Conservation (phyloP, 176 grass and related monocot species). For the Poa pratensis region DNA sequence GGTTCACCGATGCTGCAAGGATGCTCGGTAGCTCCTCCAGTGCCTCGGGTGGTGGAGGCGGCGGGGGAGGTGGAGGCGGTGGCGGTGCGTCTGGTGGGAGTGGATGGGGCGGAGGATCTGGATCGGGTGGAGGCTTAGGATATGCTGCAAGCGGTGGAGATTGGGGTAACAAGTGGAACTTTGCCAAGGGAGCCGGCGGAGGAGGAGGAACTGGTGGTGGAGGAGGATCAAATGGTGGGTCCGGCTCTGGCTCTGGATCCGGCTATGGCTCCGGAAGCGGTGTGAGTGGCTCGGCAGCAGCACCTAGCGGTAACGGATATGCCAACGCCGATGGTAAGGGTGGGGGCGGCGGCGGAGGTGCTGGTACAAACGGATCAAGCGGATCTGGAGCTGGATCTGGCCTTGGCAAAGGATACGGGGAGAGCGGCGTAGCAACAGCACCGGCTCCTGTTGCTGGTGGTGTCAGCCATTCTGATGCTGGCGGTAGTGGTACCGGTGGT, state of each 20-base stretch:
- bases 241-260: constrained; percentile 28
- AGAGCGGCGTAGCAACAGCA: constrained; percentile 20
- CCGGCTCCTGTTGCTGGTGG: neutral
- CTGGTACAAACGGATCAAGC: constrained; percentile 29
- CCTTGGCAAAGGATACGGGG: constrained; percentile 35
- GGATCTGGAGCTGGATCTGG: constrained; percentile 30
- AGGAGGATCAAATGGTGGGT: constrained; percentile 47
- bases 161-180: neutral
- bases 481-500: constrained; percentile 3
- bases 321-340: constrained; percentile 44
- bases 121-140: neutral
- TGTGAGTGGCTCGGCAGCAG: neutral
- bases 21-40: neutral
- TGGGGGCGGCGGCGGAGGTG: constrained; percentile 39
- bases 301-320: constrained; percentile 13
- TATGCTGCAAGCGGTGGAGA: neutral
- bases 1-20: constrained; percentile 45
- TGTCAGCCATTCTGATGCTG: neutral
- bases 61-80: constrained; percentile 26
- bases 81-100: neutral
- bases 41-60: constrained; percentile 6
- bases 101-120: constrained; percentile 36
- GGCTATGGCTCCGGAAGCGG: constrained; percentile 25
- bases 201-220: constrained; percentile 47
- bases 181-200: constrained; percentile 7